These are phyloP conservation scores for Penstemon davidsonii DNA, from an alignment of 257 asterid species.

Conservation along the genomic window DNA sequence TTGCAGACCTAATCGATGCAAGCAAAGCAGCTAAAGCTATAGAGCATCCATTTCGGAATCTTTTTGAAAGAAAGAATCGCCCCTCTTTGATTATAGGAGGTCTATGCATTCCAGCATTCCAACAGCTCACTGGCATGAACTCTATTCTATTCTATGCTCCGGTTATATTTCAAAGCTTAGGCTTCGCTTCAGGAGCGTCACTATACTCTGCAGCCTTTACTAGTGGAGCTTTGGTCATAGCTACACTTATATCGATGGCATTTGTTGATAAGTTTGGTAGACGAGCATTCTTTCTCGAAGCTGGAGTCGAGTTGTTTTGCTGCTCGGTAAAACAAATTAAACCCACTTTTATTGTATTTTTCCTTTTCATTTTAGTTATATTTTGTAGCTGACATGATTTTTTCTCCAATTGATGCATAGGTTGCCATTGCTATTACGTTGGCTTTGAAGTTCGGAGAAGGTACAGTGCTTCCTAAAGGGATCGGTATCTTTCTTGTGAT, in stretches of 20 bases:
- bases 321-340: constrained; percentile 52
- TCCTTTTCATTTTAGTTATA: background rate
- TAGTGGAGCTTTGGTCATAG: constrained; percentile 57
- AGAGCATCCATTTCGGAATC: constrained; percentile 62
- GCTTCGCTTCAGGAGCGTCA: constrained; percentile 60
- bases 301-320: constrained; percentile 64
- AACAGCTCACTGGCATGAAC: constrained; percentile 74
- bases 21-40: constrained; percentile 59
- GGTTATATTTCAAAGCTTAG: constrained; percentile 72
- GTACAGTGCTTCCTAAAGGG: constrained; percentile 36
- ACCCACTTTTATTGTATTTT: background rate
- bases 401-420: constrained; percentile 19
- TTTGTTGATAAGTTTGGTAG: constrained; percentile 80
- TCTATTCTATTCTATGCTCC: constrained; percentile 82
- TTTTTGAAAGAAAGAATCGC: constrained; percentile 50
- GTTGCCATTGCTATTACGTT: constrained; percentile 44
- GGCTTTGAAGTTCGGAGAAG: constrained; percentile 52
- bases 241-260: constrained; percentile 67
- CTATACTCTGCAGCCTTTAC: constrained; percentile 61
- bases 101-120: constrained; percentile 70
- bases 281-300: constrained; percentile 74
- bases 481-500: constrained; percentile 36
- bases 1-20: constrained; percentile 66
- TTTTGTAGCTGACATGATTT: background rate
- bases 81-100: constrained; percentile 69